These are phyloP conservation scores for Magnolia changhungtana DNA, from an alignment of 164 flowering plant genomes.

Conservation along the genomic window DNA sequence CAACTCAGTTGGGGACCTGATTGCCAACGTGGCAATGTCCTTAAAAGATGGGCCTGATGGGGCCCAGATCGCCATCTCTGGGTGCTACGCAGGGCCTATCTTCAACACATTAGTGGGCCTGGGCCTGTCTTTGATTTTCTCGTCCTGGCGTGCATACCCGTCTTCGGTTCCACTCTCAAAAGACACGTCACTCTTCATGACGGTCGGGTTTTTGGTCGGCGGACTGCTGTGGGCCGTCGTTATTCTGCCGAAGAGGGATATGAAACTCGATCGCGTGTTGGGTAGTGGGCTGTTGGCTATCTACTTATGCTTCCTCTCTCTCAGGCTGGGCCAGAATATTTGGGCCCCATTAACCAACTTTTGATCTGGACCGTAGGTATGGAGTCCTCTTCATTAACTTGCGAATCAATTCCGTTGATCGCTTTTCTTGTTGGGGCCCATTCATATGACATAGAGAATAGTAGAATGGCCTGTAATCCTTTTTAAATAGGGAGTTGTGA, in stretches of 20 bases:
- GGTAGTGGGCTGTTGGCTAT: conserved; percentile 44
- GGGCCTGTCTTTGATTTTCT: conserved; percentile 37
- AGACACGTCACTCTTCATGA: conserved; percentile 31
- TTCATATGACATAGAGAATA: too few relatives aligned
- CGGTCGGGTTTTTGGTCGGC: conserved; percentile 33
- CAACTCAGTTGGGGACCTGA: conserved; percentile 49
- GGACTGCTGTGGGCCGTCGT: conserved; percentile 49
- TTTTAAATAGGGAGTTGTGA: too few relatives aligned
- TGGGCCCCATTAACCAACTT: conserved; percentile 13
- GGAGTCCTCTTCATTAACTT: too few relatives aligned
- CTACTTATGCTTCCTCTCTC: conserved; percentile 31
- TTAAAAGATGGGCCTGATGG: conserved; percentile 41
- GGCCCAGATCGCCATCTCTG: conserved; percentile 44
- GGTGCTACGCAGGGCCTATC: conserved; percentile 56
- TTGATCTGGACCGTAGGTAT: too few relatives aligned
- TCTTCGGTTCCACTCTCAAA: conserved; percentile 24
- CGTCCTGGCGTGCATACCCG: conserved; percentile 38
- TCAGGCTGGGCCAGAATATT: conserved; percentile 8
- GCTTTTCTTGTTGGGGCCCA: too few relatives aligned
- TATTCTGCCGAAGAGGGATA: conserved; percentile 30
- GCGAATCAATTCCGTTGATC: too few relatives aligned
- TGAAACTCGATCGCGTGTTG: conserved; percentile 38
- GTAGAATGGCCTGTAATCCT: too few relatives aligned
- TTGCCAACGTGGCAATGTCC: conserved; percentile 46
- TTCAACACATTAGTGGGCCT: conserved; percentile 50